phyloP scores from a whole-genome alignment of 2,329 filamentous ascomycete species.

The Hymenoscyphus salicellus region DNA sequence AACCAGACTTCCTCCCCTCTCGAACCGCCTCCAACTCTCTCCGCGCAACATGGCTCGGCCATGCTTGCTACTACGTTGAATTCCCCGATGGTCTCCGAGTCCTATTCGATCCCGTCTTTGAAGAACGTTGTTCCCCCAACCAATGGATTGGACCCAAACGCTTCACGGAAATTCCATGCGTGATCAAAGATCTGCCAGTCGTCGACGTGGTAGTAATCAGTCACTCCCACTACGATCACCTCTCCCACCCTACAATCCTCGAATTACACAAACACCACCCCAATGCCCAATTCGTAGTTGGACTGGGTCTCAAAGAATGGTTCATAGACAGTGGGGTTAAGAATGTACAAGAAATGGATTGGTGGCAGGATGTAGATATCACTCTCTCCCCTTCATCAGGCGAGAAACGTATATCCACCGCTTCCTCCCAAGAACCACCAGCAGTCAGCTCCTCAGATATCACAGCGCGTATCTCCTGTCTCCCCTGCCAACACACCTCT shows the following conservation, averaged over 20 bases:
- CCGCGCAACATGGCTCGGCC: slow-evolving; percentile 88
- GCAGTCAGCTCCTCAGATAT: slow-evolving; percentile 48
- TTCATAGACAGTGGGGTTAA: slow-evolving; percentile 66
- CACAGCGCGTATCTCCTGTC: slow-evolving; percentile 67
- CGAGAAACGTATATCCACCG: slow-evolving; percentile 29
- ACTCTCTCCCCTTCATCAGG: slow-evolving; percentile 48
- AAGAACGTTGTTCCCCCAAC: slow-evolving; percentile 79
- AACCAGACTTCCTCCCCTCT: slow-evolving; percentile 55
- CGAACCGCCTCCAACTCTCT: slow-evolving; percentile 55
- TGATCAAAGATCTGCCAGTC: slow-evolving; percentile 71
- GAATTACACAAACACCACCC: slow-evolving; percentile 70
- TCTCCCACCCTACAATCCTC: slow-evolving; percentile 71
- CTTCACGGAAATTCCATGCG: slow-evolving; percentile 74
- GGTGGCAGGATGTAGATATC: slow-evolving; percentile 83
- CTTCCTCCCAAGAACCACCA: slow-evolving; percentile 24
- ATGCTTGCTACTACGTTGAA: slow-evolving; percentile 91
- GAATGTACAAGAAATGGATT: slow-evolving; percentile 84
- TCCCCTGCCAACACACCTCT: slow-evolving; percentile 80
- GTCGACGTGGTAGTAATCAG: slow-evolving; percentile 70
- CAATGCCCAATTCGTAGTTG: slow-evolving; percentile 81
- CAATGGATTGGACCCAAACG: slow-evolving; percentile 69
- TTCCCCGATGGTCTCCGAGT: slow-evolving; percentile 83
- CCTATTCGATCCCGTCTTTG: slow-evolving; percentile 91
- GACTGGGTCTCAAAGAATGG: slow-evolving; percentile 77
- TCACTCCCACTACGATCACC: slow-evolving; percentile 83